Conservation (phyloP, 192 early-diverging fungal genomes). For the Coemansia biformis region DNA sequence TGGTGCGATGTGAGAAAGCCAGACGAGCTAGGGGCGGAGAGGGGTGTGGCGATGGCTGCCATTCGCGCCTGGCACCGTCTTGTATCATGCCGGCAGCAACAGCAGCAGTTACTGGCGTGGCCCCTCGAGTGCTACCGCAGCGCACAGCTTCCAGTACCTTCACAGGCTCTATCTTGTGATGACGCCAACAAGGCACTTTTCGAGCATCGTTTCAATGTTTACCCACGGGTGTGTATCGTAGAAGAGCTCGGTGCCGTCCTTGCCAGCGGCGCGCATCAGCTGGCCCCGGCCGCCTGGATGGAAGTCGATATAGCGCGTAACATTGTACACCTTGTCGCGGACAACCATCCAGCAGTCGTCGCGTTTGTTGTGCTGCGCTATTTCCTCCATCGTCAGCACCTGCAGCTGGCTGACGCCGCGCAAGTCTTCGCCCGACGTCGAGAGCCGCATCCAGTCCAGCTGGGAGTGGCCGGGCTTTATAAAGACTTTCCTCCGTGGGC, state of each 20-base stretch:
- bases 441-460: slow-evolving; percentile 88
- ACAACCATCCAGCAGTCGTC: slow-evolving; percentile 89
- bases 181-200: slow-evolving; percentile 71
- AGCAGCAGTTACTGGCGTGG: too few species aligned
- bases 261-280: slow-evolving; percentile 79
- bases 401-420: slow-evolving; percentile 22
- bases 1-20: too few species aligned
- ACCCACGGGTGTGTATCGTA: slow-evolving; percentile 91
- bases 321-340: slow-evolving; percentile 87
- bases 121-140: too few species aligned
- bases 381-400: slow-evolving; percentile 61
- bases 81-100: too few species aligned
- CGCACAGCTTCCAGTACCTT: too few species aligned
- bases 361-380: slow-evolving; percentile 67
- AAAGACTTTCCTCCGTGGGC: slow-evolving; percentile 64
- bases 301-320: slow-evolving; percentile 82
- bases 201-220: slow-evolving; percentile 82
- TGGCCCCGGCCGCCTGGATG: slow-evolving; percentile 85
- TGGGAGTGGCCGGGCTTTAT: slow-evolving; percentile 85
- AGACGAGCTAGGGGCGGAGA: too few species aligned
- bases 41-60: too few species aligned
- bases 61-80: too few species aligned
- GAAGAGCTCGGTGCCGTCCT: slow-evolving; percentile 87
- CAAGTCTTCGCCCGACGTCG: slow-evolving; percentile 66
- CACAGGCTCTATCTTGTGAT: slow-evolving; percentile 1